Evolutionary conservation across 331 rosid genomes (phyloP).

Genomic region (Prunus yedoensis): DNA sequence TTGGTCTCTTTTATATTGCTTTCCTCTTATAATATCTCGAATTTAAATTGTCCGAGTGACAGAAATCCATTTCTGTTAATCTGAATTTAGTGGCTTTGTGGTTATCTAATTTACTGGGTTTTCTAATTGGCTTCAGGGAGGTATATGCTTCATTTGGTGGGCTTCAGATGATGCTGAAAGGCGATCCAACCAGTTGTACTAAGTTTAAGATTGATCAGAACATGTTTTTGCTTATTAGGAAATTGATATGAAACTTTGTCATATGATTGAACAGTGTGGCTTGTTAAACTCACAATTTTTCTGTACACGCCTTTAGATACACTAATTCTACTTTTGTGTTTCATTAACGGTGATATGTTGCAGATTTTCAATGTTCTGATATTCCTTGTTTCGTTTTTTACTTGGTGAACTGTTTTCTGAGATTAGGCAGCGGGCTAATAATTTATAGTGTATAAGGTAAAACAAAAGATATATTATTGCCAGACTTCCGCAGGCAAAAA

Average conservation of each 20-base stretch:
- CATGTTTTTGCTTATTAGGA: conserved; percentile 69
- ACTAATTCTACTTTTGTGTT: background rate
- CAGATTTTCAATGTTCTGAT: background rate
- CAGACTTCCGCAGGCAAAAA: no score
- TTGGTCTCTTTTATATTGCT: background rate
- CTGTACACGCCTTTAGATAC: background rate
- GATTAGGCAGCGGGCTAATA: no score
- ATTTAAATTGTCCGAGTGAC: background rate
- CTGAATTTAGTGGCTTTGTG: background rate
- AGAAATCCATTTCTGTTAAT: background rate
- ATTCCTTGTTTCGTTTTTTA: no score
- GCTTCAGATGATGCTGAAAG: conserved; percentile 75
- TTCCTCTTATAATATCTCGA: background rate
- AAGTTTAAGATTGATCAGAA: conserved; percentile 60
- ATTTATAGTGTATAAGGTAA: no score
- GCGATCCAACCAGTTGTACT: conserved; percentile 56
- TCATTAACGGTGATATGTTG: background rate
- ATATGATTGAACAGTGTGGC: background rate
- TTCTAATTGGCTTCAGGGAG: conserved; percentile 48
- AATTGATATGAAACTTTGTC: conserved; percentile 24
- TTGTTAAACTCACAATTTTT: background rate
- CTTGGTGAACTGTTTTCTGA: no score
- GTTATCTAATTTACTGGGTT: conserved; percentile 11
- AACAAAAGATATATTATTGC: no score
- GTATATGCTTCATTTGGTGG: conserved; percentile 75